Base-by-base conservation (phyloP, 176 grass and related monocot species). In the Aegilops sharonensis region DNA sequence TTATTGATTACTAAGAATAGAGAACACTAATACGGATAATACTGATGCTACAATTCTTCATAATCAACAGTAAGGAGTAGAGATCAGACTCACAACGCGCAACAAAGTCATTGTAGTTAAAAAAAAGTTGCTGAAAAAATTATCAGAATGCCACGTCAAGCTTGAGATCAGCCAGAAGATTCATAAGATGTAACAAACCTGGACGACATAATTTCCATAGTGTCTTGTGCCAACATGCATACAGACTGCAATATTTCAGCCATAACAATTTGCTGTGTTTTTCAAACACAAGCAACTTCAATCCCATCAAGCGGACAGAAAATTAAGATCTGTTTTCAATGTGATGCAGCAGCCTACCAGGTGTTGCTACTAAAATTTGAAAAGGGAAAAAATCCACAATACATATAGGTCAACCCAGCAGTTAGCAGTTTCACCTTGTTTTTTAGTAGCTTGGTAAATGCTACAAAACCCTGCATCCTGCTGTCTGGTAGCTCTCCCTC, bases 341-440 rank as follows among this genome's bases (percentile, higher is more conserved):
- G 87, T 98, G 93, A 85, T 98, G 93, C 75, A 95, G 69, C 73
- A 98, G 61, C 75, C 95, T 98, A 20, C 95, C 93, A 86, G 95
- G 95, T 80, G 93, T 94, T 81, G 95, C 95, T 50, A 98, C 91
- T 52, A 98, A 92, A 89, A 95, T 94, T 93, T 95, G 89, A n/a
- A 90, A 68, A 39, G 2, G 9, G 83, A 82, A 85, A 71, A 63
- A 39, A 43, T 11, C 29, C 8, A 56, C 45, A 73, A 18, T 63
- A 39, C 77, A 77, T 83, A 78, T 65, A 82, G 24, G 42, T 90
- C 42, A 87, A 59, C 57, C 31, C 37, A 68, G 62, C 34, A 81
- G 43, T 39, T 79, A 83, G 21, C 20, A 92, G 24, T 57, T 68
- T 36, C 42, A 52, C 25, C 27, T 84, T 84, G 18, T 37, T 87